Evolutionary conservation across 139 green algal genomes (phyloP).

Genomic region (Tetradesmus lagerheimii): DNA sequence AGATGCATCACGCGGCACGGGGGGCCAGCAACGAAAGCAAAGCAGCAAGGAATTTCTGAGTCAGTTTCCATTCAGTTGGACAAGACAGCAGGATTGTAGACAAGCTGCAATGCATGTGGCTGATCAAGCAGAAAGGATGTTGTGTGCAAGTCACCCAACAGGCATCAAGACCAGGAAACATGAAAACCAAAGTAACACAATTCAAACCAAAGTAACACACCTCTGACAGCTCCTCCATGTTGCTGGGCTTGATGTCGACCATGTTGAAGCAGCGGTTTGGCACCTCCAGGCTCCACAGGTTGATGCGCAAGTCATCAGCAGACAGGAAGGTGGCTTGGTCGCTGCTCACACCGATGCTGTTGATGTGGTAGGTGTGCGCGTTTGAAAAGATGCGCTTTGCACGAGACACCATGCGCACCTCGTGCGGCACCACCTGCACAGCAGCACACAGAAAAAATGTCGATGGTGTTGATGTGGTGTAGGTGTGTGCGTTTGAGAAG

Average conservation of each 20-base stretch:
- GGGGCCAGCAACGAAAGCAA: neutral
- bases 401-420: conserved; percentile 60
- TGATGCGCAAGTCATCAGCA: conserved; percentile 93
- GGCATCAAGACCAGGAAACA: conserved; percentile 87
- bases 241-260: conserved; percentile 98
- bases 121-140: too few species aligned
- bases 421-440: conserved; percentile 7
- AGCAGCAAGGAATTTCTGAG: neutral
- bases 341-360: conserved; percentile 89
- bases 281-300: conserved; percentile 97
- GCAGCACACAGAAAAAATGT: too few species aligned
- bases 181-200: neutral
- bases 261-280: conserved; percentile 95
- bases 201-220: neutral
- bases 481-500: conserved; percentile 96
- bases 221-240: conserved; percentile 99
- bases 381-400: conserved; percentile 87
- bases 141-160: conserved; percentile 89
- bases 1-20: neutral
- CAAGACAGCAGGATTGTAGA: too few species aligned
- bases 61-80: too few species aligned
- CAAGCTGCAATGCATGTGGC: too few species aligned
- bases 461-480: conserved; percentile 99
- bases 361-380: conserved; percentile 99
- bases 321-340: conserved; percentile 97